Evolutionary conservation across 2,329 filamentous ascomycete genomes (phyloP), one percentile per base, ranked within the genome.

Genomic region (Apiospora rasikravindrae): DNA sequence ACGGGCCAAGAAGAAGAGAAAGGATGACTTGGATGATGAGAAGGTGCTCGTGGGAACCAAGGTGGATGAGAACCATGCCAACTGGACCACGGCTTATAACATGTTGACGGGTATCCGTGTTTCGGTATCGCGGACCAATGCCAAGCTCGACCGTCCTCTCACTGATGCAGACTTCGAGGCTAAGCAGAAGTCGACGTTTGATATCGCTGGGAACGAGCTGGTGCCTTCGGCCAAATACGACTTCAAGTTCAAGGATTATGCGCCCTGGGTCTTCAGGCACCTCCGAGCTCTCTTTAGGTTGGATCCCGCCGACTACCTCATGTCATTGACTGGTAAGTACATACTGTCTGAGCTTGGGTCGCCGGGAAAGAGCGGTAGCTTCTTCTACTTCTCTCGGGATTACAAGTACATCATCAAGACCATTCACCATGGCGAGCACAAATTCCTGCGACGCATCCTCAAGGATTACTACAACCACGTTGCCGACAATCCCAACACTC

Each of bases 321-420:
- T 99, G 91, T 99, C 96, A 10, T 86, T 99, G 79, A 98, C 96
- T 19, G 96, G 95, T 83, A 99, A 99, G 84, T 99, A 99, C 83
- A 98, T 99, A 71, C 88, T 99, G 75, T 98, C 96, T 6, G 96
- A 99, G 83, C 89, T 99, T 72, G 96, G 96, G 47, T 98, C 96
- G 4, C 96, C 96, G 1, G 96, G 96, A 73, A 99, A 99, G 86
- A 98, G 95, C 82, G 96, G 96, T 76, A 98, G 95, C 83, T 99
- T 99, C 86, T 99, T 99, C 85, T 99, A 99, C 87, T 99, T 98
- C 84, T 98, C 96, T 67, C 90, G 96, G 78, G 96, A 99, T 84
- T 99, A 99, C 88, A 98, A 98, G 84, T 99, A 99, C 84, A 99
- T 99, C 84, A 99, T 99, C 89, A 99, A 99, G 85, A 99, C 96